Evolutionary conservation across 495 filamentous ascomycete genomes (phyloP).

Genomic region (Podospora pseudoanserina): DNA sequence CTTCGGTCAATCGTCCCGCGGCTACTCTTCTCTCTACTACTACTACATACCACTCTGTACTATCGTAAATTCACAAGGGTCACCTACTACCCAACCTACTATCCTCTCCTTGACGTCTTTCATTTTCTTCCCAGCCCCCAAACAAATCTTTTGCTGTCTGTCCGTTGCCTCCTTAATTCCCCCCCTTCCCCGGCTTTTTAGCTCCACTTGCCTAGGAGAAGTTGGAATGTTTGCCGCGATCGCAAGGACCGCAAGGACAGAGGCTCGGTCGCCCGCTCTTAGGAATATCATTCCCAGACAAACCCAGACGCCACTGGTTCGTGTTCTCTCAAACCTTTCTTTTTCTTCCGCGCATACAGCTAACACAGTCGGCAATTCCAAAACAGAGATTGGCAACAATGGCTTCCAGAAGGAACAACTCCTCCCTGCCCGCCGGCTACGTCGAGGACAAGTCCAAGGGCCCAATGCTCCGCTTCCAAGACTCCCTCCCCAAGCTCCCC

Average conservation of each 20-base stretch:
- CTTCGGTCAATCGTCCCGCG: slow-evolving; percentile 22
- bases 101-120: neutral
- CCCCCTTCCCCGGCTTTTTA: neutral
- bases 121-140: neutral
- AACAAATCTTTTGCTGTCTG: neutral
- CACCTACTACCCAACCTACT: neutral
- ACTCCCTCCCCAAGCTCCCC: slow-evolving; percentile 86
- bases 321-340: slow-evolving; percentile 13
- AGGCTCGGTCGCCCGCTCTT: slow-evolving; percentile 35
- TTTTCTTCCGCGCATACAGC: slow-evolving; percentile 2
- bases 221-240: slow-evolving; percentile 34
- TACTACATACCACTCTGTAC: neutral
- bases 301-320: slow-evolving; percentile 24
- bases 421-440: slow-evolving; percentile 70
- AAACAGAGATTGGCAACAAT: slow-evolving; percentile 44
- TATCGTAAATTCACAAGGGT: slow-evolving; percentile 12
- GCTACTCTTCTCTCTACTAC: slow-evolving; percentile 8
- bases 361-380: neutral
- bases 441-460: slow-evolving; percentile 88
- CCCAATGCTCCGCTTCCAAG: slow-evolving; percentile 92
- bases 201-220: slow-evolving; percentile 9
- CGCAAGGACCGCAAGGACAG: slow-evolving; percentile 29
- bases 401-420: slow-evolving; percentile 53
- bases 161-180: slow-evolving; percentile 6
- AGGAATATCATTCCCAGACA: slow-evolving; percentile 29